Evolutionary conservation across 805 yeast genomes (phyloP), one percentile per base, ranked within the genome.

Genomic region (Babjeviella inositovora): DNA sequence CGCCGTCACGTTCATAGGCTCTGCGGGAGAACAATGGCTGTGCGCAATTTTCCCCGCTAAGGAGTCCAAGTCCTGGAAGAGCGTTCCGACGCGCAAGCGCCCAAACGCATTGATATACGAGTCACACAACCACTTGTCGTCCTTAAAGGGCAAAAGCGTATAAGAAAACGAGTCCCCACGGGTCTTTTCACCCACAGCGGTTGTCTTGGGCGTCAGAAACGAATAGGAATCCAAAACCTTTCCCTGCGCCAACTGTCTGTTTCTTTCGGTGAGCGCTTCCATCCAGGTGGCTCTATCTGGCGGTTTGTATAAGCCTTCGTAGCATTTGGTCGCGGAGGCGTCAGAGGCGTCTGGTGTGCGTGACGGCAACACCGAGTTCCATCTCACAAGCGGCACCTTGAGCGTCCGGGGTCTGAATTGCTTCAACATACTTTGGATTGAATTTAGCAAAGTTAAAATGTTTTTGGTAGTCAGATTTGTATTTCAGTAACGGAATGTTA

Each of bases 251-350:
- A 64, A 46, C 38, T 77, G 79, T 38, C 66, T 61, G 34, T 71
- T 65, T 25, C 84, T 61, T 35, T 81, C 90, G 9, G 64, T 62
- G 29, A 84, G 53, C 0, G 95, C 94, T 25, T 70, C 81, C 39
- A 81, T 50, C 96, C 96, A 85, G 3, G 95, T 80, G 18, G 75
- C 81, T n/a, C n/a, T n/a, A n/a, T n/a, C n/a, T n/a, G n/a, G n/a
- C n/a, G n/a, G n/a, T n/a, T n/a, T n/a, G n/a, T n/a, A n/a, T n/a
- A n/a, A n/a, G n/a, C 26, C 48, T 48, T 28, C 53, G 52, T 10
- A 53, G 50, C 24, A 36, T 21, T 20, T 41, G 8, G 18, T 8
- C 8, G 8, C n/a, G 18, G 18, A n/a, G n/a, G n/a, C n/a, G n/a
- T n/a, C n/a, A n/a, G n/a, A n/a, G n/a, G n/a, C n/a, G n/a, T n/a